Evolutionary conservation across 106 monocot species (phyloP), one percentile per base, ranked within the genome.

Genomic region (Vanilla planifolia): DNA sequence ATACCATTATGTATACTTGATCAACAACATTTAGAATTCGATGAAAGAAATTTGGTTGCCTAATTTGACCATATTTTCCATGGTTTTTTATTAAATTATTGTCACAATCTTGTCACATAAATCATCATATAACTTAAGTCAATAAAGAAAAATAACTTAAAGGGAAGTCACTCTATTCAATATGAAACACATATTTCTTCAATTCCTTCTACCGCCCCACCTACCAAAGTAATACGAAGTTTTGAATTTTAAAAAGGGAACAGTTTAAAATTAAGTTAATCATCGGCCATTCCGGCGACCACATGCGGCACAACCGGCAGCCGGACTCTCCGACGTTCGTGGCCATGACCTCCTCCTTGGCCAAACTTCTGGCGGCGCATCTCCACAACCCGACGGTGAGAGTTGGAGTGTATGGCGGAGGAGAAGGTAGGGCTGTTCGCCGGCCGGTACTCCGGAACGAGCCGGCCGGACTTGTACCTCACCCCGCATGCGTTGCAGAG

Each of bases 361-460:
- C 57, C 68, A 20, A 25, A 39, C 61, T 62, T 70, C 3, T 32
- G 43, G 19, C 71, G 61, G 10, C 82, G 62, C 89, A 85, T 89
- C 77, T 85, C 89, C 10, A 85, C 33, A 13, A 89, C 67, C 47
- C 60, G 62, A 13, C 78, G 71, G 51, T 84, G 84, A 6, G 72
- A 89, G 62, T 89, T 89, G 22, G 89, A 89, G 64, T 89, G 89
- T 0, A 70, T 1, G 16, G 27, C 69, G 15, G 75, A 29, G 1
- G 53, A 63, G 67, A 89, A 89, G 30, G 78, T 78, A 30, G 89
- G 89, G 56, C 85, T 85, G 19, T 36, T 73, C 43, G 81, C 81
- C 3, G 89, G 89, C 3, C 89, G 71, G 46, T 89, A 89, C 60
- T 89, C 89, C 59, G 80, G 80, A 45, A 78, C 48, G 20, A 86